phyloP scores from a whole-genome alignment of 371 early-diverging fungal genomes.

The Mortierella sp. region DNA sequence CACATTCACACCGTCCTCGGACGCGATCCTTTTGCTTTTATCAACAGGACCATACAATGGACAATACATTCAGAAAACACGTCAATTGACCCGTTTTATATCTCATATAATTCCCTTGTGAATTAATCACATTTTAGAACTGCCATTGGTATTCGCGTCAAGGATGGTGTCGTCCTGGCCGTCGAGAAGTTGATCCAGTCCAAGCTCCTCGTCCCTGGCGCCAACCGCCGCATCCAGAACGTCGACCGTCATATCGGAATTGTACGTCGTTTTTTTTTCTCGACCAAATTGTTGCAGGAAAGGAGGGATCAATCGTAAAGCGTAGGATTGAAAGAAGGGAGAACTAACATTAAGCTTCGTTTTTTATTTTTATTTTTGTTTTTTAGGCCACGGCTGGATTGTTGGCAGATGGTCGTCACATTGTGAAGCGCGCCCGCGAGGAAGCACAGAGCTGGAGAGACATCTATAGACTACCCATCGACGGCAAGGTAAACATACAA shows the following conservation, averaged over 20 bases:
- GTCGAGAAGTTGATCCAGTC: slow-evolving; percentile 97
- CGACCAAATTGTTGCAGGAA: too few relatives aligned
- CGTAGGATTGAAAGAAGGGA: too few relatives aligned
- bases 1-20: background rate
- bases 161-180: slow-evolving; percentile 96
- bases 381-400: slow-evolving; percentile 91
- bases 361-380: slow-evolving; percentile 6
- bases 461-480: slow-evolving; percentile 85
- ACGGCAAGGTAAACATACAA: slow-evolving; percentile 76
- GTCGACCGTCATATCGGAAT: slow-evolving; percentile 95
- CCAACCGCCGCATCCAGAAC: slow-evolving; percentile 93
- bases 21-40: background rate
- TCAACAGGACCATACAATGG: background rate
- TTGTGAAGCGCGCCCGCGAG: slow-evolving; percentile 92
- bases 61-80: background rate
- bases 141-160: slow-evolving; percentile 92
- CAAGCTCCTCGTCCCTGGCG: slow-evolving; percentile 91
- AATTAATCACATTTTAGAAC: slow-evolving; percentile 77
- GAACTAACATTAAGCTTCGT: background rate
- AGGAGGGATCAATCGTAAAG: too few relatives aligned
- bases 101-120: background rate
- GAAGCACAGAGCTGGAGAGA: slow-evolving; percentile 93
- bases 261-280: slow-evolving; percentile 63
- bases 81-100: background rate
- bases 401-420: slow-evolving; percentile 94